phyloP scores from a whole-genome alignment of 2,329 filamentous ascomycete species.

The Emergomyces pasteurianus region DNA sequence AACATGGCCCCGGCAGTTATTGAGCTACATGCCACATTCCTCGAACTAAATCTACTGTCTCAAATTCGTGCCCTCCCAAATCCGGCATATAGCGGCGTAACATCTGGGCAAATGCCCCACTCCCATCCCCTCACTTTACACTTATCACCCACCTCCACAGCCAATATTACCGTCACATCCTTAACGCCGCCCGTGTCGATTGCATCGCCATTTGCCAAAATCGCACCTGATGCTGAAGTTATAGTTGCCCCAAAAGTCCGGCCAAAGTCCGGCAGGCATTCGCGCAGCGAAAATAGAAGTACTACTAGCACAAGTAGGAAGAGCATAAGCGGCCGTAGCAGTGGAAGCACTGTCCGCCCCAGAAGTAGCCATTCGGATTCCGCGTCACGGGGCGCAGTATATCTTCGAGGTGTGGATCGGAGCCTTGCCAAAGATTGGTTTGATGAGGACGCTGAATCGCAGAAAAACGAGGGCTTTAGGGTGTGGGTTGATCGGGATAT shows the following conservation, averaged over 20 bases:
- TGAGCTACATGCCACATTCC: slow-evolving; percentile 87
- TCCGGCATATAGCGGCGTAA: slow-evolving; percentile 50
- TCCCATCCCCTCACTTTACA: slow-evolving; percentile 81
- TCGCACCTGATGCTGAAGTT: slow-evolving; percentile 87
- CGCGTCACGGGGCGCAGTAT: slow-evolving; percentile 43
- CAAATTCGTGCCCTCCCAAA: slow-evolving; percentile 92
- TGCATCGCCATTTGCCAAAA: slow-evolving; percentile 72
- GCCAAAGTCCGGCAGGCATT: slow-evolving; percentile 51
- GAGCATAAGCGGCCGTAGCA: slow-evolving; percentile 57
- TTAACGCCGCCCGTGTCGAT: slow-evolving; percentile 61
- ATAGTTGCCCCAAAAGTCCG: slow-evolving; percentile 92
- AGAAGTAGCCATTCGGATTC: slow-evolving; percentile 52
- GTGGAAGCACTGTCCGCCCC: slow-evolving; percentile 56
- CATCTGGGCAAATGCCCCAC: slow-evolving; percentile 38
- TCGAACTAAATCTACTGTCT: slow-evolving; percentile 83
- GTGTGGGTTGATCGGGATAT: slow-evolving; percentile 80
- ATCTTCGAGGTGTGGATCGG: slow-evolving; percentile 68
- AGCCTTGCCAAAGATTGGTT: slow-evolving; percentile 63
- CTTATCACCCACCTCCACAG: slow-evolving; percentile 87
- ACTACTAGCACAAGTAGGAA: slow-evolving; percentile 68
- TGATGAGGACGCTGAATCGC: slow-evolving; percentile 48
- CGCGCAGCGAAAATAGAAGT: slow-evolving; percentile 63
- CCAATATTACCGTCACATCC: slow-evolving; percentile 75
- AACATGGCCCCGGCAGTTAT: slow-evolving; percentile 49
- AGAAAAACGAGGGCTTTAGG: slow-evolving; percentile 49